Base-by-base conservation (phyloP, 202 grass and related monocot species). In the Bolboschoenoplectus hybrid region DNA sequence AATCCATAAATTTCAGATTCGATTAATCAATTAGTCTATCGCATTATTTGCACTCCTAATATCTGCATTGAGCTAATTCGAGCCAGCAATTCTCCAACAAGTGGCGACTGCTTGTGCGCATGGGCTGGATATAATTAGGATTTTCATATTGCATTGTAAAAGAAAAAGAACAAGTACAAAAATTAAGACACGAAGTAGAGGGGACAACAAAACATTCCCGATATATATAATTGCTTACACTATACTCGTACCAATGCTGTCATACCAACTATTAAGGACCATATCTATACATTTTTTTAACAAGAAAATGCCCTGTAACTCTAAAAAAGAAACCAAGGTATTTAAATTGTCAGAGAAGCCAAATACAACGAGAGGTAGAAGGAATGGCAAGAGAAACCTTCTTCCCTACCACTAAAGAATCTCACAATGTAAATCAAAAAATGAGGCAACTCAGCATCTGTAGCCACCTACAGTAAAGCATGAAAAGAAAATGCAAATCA, bases 211-310 rank as follows among this genome's bases (percentile, higher is more conserved):
- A 52, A 7, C 52, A 63, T 86, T 67, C 73, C 84, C 84, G 4
- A 41, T 68, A 78, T 78, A 78, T 78, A 86, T 87, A 81, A 61
- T 60, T 69, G 63, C 40, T 82, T 81, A 69, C 63, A 61, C 62
- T 87, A 61, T 90, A 89, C 88, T 84, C 87, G 85, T 87, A 46
- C 50, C 10, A 74, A 38, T 82, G 87, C 84, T 83, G 81, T 91
- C 63, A 81, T 94, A 90, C 88, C 85, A 87, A 81, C 60, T 88
- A 81, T 90, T 50, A 34, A 88, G 87, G 68, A 74, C 17, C 86
- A 89, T 86, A 93, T 87, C 91, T 97, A 91, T 90, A 93, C 94
- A 92, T 85, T 90, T 85, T 90, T 61, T 79, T 83, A 88, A 89
- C 83, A 89, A 85, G 84, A 71, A 39, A 78, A 84, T 47, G 49